phyloP scores from a whole-genome alignment of 192 early-diverging fungal genomes.

The Nowakowskiella sp. region DNA sequence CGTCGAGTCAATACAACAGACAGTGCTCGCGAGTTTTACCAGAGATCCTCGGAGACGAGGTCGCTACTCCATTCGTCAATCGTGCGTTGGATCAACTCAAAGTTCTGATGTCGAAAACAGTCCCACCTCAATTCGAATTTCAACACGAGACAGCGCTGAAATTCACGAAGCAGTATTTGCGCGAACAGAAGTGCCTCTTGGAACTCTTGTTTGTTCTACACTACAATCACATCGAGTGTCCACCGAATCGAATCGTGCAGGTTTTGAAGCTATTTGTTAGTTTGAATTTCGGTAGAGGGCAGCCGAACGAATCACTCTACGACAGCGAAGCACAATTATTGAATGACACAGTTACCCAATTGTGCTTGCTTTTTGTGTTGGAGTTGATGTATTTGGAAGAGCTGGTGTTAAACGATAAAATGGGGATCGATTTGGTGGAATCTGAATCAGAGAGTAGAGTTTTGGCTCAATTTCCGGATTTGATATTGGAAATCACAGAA shows the following conservation, averaged over 20 bases:
- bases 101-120: neutral
- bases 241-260: neutral
- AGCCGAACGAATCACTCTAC: conserved; percentile 27
- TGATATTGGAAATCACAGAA: neutral
- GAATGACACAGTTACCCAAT: conserved; percentile 15
- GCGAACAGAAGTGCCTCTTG: conserved; percentile 28
- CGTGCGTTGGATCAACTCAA: conserved; percentile 19
- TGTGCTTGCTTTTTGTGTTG: conserved; percentile 25
- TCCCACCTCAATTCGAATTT: conserved; percentile 17
- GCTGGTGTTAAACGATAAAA: neutral
- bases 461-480: conserved; percentile 3
- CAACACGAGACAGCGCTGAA: conserved; percentile 12
- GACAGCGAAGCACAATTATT: conserved; percentile 18
- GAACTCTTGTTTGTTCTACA: conserved; percentile 34
- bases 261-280: conserved; percentile 6
- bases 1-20: conserved; percentile 10
- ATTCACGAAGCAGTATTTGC: conserved; percentile 31
- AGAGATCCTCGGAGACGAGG: conserved; percentile 1
- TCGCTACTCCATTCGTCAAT: conserved; percentile 1
- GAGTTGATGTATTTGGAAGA: conserved; percentile 18
- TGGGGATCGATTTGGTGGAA: neutral
- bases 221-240: conserved; percentile 13
- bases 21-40: conserved; percentile 1
- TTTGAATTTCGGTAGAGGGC: conserved; percentile 21
- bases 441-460: neutral